Base-by-base conservation (phyloP, 2,329 filamentous ascomycete species). In the Fusarium drepaniforme region DNA sequence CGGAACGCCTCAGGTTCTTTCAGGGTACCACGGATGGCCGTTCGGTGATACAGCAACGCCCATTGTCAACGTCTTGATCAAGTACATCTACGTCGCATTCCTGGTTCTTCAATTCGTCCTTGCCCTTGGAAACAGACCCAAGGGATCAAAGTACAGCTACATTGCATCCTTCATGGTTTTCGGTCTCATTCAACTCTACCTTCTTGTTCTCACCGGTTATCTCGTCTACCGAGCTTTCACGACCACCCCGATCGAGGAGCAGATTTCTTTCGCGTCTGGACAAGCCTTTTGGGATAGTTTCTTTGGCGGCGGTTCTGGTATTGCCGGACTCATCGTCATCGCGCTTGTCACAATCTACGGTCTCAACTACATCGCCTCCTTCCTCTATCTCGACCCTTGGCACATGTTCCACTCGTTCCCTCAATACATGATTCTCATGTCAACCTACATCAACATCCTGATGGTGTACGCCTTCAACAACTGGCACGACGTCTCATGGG, bases 321-420 rank as follows among this genome's bases (percentile, higher is more conserved):
- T 78, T 3, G 76, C 76, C 21, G 76, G 76, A 30, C 70, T 78
- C 21, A 78, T 78, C 60, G 65, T 78, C 5, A 78, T 78, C 13
- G 76, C 76, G 3, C 59, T 78, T 16, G 35, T 78, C 37, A 78
- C 76, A 9, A 78, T 78, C 25, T 78, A 78, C 51, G 76, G 76
- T 5, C 74, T 78, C 40, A 78, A 78, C 56, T 78, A 76, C 51
- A 63, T 78, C 28, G 76, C 76, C 0, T 78, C 76, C 8, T 78
- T 78, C 67, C 51, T 78, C 21, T 78, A 78, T 30, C 76, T 78
- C n/a, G 76, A 78, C 51, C 76, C 76, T 1, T 78, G 76, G 76
- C 76, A 78, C 70, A 78, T 78, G 76, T 78, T 78, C 65, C 76
- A 78, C 72, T 78, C 76, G 0, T 78, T 78, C 70, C 76, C 76